These are phyloP conservation scores for Tetrapisispora namnaoensis DNA, from an alignment of 805 yeast genomes.

Conservation along the genomic window DNA sequence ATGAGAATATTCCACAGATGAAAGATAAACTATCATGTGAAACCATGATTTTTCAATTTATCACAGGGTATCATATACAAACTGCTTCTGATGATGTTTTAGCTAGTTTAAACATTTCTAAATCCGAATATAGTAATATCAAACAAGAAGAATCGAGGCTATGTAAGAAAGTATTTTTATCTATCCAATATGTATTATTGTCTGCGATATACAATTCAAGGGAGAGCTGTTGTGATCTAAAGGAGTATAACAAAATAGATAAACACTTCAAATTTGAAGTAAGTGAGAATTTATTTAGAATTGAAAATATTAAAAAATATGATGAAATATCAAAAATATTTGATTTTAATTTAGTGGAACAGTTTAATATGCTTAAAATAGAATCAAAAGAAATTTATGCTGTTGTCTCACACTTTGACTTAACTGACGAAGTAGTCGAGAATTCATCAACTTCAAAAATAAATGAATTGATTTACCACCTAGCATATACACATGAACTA, in stretches of 20 bases:
- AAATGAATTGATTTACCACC: slow-evolving; percentile 30
- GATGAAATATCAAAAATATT: slow-evolving; percentile 44
- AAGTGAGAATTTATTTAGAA: slow-evolving; percentile 1
- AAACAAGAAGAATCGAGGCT: slow-evolving; percentile 47
- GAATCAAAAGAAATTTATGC: slow-evolving; percentile 36
- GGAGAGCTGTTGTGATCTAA: neutral
- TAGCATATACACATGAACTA: slow-evolving; percentile 30
- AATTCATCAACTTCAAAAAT: slow-evolving; percentile 8
- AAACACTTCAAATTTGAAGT: neutral
- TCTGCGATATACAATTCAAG: slow-evolving; percentile 28
- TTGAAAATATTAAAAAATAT: slow-evolving; percentile 20
- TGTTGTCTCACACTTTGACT: slow-evolving; percentile 6
- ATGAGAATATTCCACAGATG: slow-evolving; percentile 30
- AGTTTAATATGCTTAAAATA: slow-evolving; percentile 30
- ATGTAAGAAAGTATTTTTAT: slow-evolving; percentile 37
- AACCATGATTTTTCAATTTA: slow-evolving; percentile 51
- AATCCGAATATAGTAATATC: slow-evolving; percentile 33
- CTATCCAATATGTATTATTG: slow-evolving; percentile 52
- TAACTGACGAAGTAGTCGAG: neutral
- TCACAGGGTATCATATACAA: slow-evolving; percentile 46
- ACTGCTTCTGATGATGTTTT: slow-evolving; percentile 28
- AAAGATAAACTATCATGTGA: slow-evolving; percentile 33
- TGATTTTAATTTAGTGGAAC: slow-evolving; percentile 45
- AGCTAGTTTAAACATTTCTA: slow-evolving; percentile 8
- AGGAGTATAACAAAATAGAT: neutral